A percentile compares a stretch with the other conserved stretches of the same genome.
These are phyloP conservation scores for Echinochloa phyllopogon DNA, from an alignment of 176 grass and related monocot species.

Conservation along the genomic window DNA sequence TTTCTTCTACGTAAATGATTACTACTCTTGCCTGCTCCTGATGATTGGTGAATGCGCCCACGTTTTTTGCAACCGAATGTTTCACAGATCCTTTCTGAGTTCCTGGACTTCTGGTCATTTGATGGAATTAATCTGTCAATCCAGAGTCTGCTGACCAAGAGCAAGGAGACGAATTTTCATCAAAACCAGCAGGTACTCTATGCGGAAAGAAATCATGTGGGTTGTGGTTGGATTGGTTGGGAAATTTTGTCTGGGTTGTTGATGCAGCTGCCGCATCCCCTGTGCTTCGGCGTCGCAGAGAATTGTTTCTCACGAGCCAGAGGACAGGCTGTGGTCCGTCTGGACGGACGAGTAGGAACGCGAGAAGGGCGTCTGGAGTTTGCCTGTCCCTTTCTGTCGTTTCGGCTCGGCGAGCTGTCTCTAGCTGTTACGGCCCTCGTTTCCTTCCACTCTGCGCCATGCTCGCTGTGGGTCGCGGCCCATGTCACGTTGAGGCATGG, in stretches of 20 bases:
- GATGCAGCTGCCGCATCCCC: neutral
- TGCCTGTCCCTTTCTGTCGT: slow-evolving; percentile 46
- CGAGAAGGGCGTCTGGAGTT: neutral
- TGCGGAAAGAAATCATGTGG: neutral
- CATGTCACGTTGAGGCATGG: neutral
- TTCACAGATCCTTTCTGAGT: neutral
- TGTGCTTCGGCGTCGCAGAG: neutral
- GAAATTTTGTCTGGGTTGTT: neutral
- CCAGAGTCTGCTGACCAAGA: neutral
- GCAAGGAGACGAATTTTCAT: neutral
- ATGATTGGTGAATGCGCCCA: neutral
- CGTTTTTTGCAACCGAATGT: neutral
- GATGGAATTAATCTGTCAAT: neutral
- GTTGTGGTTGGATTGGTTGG: slow-evolving; percentile 2
- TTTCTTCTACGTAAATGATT: neutral
- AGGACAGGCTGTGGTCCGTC: slow-evolving; percentile 35
- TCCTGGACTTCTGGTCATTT: neutral
- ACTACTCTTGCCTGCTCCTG: neutral
- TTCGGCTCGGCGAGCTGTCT: slow-evolving; percentile 44
- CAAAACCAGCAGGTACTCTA: too few relatives aligned
- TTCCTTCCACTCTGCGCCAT: neutral
- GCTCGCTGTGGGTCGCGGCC: neutral
- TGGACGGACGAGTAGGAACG: slow-evolving; percentile 28
- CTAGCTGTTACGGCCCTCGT: neutral
- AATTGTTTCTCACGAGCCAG: slow-evolving; percentile 27